phyloP scores from a whole-genome alignment of 139 green algal genomes.

The Asterochloris sp. region DNA sequence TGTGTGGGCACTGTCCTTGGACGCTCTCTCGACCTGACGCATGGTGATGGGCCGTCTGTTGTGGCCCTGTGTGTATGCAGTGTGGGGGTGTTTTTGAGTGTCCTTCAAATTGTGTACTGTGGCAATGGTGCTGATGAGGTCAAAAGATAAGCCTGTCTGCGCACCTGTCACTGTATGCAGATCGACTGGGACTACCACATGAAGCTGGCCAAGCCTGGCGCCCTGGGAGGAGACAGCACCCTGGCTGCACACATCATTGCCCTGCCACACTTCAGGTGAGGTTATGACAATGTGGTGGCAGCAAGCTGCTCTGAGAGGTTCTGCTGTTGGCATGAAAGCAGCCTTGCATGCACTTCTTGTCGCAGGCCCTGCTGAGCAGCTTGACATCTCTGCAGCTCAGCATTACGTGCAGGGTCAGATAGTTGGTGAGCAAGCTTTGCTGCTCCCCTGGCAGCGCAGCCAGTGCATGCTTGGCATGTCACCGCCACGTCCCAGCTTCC shows the following conservation, averaged over 20 bases:
- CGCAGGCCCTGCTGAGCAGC: too few relatives aligned
- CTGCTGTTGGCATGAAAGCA: too few relatives aligned
- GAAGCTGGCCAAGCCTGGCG: slow-evolving; percentile 45
- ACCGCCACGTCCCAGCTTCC: too few relatives aligned
- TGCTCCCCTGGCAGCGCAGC: too few relatives aligned
- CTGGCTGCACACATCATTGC: slow-evolving; percentile 56
- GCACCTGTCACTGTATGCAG: slow-evolving; percentile 24
- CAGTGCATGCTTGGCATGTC: too few relatives aligned
- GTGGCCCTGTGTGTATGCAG: neutral
- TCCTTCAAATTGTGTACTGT: neutral
- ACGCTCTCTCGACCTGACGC: neutral
- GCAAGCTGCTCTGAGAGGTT: too few relatives aligned
- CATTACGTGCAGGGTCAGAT: too few relatives aligned
- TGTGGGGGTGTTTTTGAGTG: neutral
- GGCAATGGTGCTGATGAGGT: neutral
- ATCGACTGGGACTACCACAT: slow-evolving; percentile 84
- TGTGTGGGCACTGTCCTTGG: neutral
- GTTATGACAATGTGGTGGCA: too few relatives aligned
- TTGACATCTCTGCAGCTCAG: too few relatives aligned
- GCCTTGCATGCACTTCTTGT: too few relatives aligned
- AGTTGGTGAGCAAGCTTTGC: too few relatives aligned
- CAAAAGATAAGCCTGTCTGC: neutral
- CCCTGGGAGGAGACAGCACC: slow-evolving; percentile 34
- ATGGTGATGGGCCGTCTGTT: neutral
- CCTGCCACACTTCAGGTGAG: slow-evolving; percentile 59